Conservation (phyloP, 192 early-diverging fungal species). For the Backusella tuberculispora region DNA sequence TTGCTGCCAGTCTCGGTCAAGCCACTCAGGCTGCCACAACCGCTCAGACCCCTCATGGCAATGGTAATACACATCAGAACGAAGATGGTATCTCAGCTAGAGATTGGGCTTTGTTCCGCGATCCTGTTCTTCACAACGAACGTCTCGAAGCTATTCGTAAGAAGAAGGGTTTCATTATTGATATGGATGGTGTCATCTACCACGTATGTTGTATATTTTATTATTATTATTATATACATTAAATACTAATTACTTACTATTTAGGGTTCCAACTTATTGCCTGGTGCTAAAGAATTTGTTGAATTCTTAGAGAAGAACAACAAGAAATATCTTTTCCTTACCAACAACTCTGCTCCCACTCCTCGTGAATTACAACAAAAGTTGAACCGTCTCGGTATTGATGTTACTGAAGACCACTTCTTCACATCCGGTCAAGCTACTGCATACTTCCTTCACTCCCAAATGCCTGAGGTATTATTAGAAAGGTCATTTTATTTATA, state of each 20-base stretch:
- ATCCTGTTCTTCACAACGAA: constrained; percentile 35
- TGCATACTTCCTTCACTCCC: constrained; percentile 58
- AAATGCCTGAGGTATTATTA: constrained; percentile 47
- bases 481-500: not conserved
- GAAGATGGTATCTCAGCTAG: constrained; percentile 12
- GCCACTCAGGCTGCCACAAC: not conserved
- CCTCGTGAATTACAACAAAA: constrained; percentile 63
- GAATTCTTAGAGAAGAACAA: constrained; percentile 51
- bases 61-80: constrained; percentile 8
- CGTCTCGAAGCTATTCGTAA: constrained; percentile 41
- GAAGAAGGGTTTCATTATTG: constrained; percentile 62
- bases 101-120: constrained; percentile 36
- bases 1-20: constrained; percentile 15
- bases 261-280: constrained; percentile 51
- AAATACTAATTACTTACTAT: not conserved
- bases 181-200: constrained; percentile 70
- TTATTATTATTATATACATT: constrained; percentile 6
- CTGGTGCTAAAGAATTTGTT: constrained; percentile 64
- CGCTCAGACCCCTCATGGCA: not conserved
- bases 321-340: constrained; percentile 65
- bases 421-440: constrained; percentile 63
- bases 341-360: constrained; percentile 67
- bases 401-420: constrained; percentile 55
- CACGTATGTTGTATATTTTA: constrained; percentile 44
- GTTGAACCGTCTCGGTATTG: constrained; percentile 54